Evolutionary conservation across 345 rosid species (phyloP).

Genomic region (Lumnitzera racemosa): DNA sequence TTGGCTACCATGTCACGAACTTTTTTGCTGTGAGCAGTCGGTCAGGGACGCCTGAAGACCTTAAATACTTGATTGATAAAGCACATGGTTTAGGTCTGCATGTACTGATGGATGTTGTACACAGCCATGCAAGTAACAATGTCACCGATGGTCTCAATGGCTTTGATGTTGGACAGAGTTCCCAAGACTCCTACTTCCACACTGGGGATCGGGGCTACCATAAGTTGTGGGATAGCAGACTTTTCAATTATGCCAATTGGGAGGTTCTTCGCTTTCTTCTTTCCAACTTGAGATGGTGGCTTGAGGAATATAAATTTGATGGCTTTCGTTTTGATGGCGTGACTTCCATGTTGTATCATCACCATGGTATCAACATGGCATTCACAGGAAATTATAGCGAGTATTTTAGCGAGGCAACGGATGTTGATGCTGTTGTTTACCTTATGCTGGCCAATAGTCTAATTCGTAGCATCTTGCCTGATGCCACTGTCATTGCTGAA

Average conservation of each 20-base stretch:
- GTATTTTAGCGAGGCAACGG: constrained; percentile 68
- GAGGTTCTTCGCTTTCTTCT: constrained; percentile 80
- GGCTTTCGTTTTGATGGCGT: constrained; percentile 79
- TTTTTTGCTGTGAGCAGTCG: constrained; percentile 75
- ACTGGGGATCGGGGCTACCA: constrained; percentile 65
- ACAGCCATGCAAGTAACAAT: constrained; percentile 75
- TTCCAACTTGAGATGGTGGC: constrained; percentile 85
- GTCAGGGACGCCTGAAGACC: constrained; percentile 79
- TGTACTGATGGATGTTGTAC: constrained; percentile 70
- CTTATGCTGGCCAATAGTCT: constrained; percentile 65
- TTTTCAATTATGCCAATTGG: constrained; percentile 79
- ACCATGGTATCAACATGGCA: constrained; percentile 59
- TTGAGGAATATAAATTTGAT: constrained; percentile 69
- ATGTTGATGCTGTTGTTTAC: constrained; percentile 73
- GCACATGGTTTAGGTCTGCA: constrained; percentile 68
- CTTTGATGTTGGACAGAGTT: constrained; percentile 65
- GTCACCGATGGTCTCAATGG: constrained; percentile 77
- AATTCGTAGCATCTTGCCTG: constrained; percentile 54
- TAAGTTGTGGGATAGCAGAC: constrained; percentile 67
- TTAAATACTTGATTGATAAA: constrained; percentile 71
- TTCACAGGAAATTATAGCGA: constrained; percentile 57
- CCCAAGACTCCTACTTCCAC: constrained; percentile 72
- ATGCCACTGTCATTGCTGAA: constrained; percentile 70
- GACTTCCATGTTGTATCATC: constrained; percentile 78
- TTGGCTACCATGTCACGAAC: constrained; percentile 75